Percentiles rank a stretch among this genome's conserved stretches.
These are phyloP conservation scores for Malus hybrid DNA, from an alignment of 331 rosid species.

Conservation along the genomic window DNA sequence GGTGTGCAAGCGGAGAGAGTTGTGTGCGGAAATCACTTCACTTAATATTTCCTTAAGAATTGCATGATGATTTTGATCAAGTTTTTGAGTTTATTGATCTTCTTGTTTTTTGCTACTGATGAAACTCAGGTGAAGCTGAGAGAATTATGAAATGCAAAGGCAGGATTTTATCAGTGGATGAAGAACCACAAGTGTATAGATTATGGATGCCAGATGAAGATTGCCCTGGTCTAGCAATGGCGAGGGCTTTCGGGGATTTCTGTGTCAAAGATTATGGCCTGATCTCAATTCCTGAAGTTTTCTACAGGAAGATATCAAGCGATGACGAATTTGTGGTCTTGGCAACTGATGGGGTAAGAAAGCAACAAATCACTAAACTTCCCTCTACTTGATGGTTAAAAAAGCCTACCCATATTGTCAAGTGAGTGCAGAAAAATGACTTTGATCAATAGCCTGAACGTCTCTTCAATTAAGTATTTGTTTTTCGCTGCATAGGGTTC, in stretches of 20 bases:
- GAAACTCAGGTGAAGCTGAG: constrained; percentile 64
- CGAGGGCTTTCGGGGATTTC: constrained; percentile 93
- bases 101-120: not conserved
- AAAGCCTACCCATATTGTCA: not conserved
- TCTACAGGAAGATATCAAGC: constrained; percentile 44
- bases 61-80: not conserved
- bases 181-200: constrained; percentile 73
- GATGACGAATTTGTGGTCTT: constrained; percentile 71
- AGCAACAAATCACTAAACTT: not conserved
- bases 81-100: not conserved
- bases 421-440: not conserved
- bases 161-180: constrained; percentile 58
- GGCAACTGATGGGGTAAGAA: constrained; percentile 87
- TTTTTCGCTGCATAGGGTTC: not conserved
- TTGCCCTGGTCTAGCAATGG: constrained; percentile 94
- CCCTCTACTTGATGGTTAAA: too few relatives aligned
- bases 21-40: not conserved
- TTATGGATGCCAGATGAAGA: constrained; percentile 95
- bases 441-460: too few relatives aligned
- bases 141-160: constrained; percentile 65
- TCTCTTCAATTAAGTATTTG: not conserved
- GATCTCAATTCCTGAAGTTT: constrained; percentile 63
- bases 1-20: not conserved
- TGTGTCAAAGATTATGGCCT: constrained; percentile 92
- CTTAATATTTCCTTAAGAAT: not conserved